Percentiles rank a stretch among this genome's conserved stretches.
Evolutionary conservation across 768 basidiomycete genomes (phyloP).

Genomic region (Phlebiopsis gigantea): DNA sequence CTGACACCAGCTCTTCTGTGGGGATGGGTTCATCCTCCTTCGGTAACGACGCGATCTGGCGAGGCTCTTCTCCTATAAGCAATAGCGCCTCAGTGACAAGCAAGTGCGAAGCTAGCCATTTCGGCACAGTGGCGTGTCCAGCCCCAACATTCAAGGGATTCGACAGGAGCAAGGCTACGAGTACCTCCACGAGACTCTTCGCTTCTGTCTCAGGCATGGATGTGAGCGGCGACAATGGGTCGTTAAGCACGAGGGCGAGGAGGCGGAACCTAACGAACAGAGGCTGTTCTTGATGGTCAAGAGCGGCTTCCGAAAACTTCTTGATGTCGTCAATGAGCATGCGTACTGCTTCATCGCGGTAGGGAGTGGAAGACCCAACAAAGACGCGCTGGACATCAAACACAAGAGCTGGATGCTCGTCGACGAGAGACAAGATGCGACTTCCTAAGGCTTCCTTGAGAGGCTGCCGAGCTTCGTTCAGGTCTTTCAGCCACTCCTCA

Average conservation of each 20-base stretch:
- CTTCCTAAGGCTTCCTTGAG: conserved; percentile 60
- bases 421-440: conserved; percentile 73
- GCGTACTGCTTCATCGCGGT: conserved; percentile 62
- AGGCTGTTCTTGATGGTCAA: conserved; percentile 69
- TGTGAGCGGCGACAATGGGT: conserved; percentile 57
- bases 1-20: conserved; percentile 45
- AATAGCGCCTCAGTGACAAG: conserved; percentile 84
- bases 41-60: conserved; percentile 49
- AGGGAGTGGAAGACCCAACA: conserved; percentile 52
- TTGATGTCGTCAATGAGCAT: conserved; percentile 77
- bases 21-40: conserved; percentile 64
- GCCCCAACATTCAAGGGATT: conserved; percentile 44
- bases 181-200: conserved; percentile 56
- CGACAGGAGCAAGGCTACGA: conserved; percentile 63
- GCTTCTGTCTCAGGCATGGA: conserved; percentile 39
- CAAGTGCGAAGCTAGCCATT: conserved; percentile 84
- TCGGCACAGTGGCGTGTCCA: conserved; percentile 57
- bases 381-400: conserved; percentile 87
- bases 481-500: conserved; percentile 60
- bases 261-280: conserved; percentile 81
- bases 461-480: conserved; percentile 62
- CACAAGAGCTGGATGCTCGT: conserved; percentile 81
- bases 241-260: conserved; percentile 77
- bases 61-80: conserved; percentile 68
- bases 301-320: conserved; percentile 55